phyloP scores from a whole-genome alignment of 306 rosid species.

The Vigna radiata region DNA sequence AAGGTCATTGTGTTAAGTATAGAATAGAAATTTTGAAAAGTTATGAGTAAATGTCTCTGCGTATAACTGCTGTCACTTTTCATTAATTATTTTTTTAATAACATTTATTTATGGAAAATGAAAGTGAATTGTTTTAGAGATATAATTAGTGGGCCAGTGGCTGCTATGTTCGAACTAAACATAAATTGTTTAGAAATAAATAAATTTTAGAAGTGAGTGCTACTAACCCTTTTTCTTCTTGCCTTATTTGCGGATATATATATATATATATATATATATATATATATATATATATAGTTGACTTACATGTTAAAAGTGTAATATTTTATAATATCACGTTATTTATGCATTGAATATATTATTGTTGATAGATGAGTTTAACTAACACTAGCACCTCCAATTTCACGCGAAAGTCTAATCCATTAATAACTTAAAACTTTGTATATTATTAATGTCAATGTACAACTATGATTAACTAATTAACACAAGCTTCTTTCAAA shows the following conservation, averaged over 20 bases:
- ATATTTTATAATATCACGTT: not conserved
- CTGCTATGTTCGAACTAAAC: not conserved
- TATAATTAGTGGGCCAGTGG: conserved; percentile 3
- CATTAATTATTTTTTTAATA: not conserved
- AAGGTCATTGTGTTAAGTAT: not conserved
- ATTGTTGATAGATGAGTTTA: not conserved
- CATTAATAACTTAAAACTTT: not conserved
- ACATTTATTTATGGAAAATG: not conserved
- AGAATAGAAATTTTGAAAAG: not conserved
- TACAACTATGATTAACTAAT: not conserved
- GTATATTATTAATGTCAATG: not conserved
- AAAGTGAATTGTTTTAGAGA: not conserved
- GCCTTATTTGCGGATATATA: not conserved
- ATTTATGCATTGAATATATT: not conserved
- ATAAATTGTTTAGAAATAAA: not conserved
- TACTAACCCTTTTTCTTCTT: conserved; percentile 14
- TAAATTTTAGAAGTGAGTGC: not conserved
- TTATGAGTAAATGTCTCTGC: not conserved
- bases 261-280: too few species aligned
- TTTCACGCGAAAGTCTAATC: not conserved
- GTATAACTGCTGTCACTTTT: not conserved
- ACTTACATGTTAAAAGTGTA: not conserved
- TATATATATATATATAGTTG: not conserved
- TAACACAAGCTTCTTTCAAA: too few species aligned
- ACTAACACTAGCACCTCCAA: not conserved